Base-by-base conservation (phyloP, 2,329 filamentous ascomycete genomes). In the Ceratocystis albifundus region DNA sequence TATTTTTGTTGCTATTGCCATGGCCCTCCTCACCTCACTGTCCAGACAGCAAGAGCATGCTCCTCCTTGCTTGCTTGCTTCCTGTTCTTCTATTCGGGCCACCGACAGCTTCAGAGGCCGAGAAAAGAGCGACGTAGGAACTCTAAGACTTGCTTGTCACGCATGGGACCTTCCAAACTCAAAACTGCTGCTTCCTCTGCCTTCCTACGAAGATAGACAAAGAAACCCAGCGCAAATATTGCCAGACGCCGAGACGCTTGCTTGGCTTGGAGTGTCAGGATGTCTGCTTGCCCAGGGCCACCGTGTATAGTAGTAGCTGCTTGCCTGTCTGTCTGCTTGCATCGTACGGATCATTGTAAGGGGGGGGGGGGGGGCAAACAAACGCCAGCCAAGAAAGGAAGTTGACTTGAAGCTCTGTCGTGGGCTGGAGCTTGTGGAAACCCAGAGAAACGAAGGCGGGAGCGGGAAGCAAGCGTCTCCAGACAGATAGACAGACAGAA, bases 1-100 rank as follows among this genome's bases (percentile, higher is more conserved):
- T 32, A 2, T 32, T 32, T 32, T 65, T 64, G 48, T 57, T 65
- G 57, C 64, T 66, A 59, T 48, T 63, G 64, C 46, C 30, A 57
- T 22, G 50, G 41, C 62, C 22, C 62, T 66, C n/a, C n/a, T n/a
- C n/a, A n/a, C n/a, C n/a, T n/a, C 30, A 5, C 30, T 32, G 3
- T 4, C 3, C 30, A 32, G 30, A 32, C 30, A 4, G 3, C 30
- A 32, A 32, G 30, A 32, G 20, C 17, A 20, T n/a, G 61, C 65
- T n/a, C n/a, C n/a, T n/a, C n/a, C n/a, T n/a, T n/a, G n/a, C n/a
- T n/a, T 61, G 53, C 57, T 65, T 28, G 28, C 15, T 20, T 20
- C 20, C 20, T 48, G n/a, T 48, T 48, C 10, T 20, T 20, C 12
- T 48, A n/a, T 17, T 20, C 53, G 32, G 6, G 48, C n/a, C 53